phyloP scores from a whole-genome alignment of 2,329 filamentous ascomycete genomes.

The Dendryphion nanum region DNA sequence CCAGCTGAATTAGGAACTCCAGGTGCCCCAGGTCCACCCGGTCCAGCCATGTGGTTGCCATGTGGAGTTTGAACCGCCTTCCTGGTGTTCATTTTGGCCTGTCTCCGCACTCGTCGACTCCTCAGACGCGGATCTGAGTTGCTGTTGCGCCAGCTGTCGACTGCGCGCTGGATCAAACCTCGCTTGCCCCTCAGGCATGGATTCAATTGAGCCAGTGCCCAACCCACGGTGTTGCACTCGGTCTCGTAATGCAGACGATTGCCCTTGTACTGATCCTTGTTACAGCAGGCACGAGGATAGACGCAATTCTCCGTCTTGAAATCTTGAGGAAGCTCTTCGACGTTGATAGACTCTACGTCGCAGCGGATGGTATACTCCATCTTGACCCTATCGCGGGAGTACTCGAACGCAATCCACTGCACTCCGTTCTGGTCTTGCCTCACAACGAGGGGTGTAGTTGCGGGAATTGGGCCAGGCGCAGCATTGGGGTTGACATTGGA shows the following conservation, averaged over 20 bases:
- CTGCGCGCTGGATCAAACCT: conserved; percentile 91
- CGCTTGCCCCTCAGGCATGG: conserved; percentile 87
- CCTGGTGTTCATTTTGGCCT: conserved; percentile 92
- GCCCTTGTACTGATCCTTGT: conserved; percentile 93
- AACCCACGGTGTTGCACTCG: conserved; percentile 99
- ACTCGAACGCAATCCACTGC: conserved; percentile 98
- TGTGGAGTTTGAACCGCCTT: conserved; percentile 66
- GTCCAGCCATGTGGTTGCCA: conserved; percentile 65
- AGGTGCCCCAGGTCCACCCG: conserved; percentile 59
- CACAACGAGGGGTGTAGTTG: conserved; percentile 91
- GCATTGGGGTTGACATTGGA: conserved; percentile 78
- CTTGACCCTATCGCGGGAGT: conserved; percentile 94
- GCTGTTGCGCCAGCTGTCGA: conserved; percentile 99
- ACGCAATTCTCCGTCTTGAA: conserved; percentile 99
- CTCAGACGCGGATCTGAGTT: conserved; percentile 91
- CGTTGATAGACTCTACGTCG: conserved; percentile 94
- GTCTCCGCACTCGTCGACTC: conserved; percentile 86
- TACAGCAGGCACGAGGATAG: conserved; percentile 90
- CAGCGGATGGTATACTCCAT: conserved; percentile 99
- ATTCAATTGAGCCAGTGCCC: conserved; percentile 93
- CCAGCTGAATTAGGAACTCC: conserved; percentile 63
- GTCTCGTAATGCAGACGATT: conserved; percentile 96
- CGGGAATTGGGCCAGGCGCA: conserved; percentile 92
- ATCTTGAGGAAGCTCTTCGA: conserved; percentile 77
- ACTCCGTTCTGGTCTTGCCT: conserved; percentile 94